Conservation (phyloP, 306 rosid genomes). For the Alnus glutinosa region DNA sequence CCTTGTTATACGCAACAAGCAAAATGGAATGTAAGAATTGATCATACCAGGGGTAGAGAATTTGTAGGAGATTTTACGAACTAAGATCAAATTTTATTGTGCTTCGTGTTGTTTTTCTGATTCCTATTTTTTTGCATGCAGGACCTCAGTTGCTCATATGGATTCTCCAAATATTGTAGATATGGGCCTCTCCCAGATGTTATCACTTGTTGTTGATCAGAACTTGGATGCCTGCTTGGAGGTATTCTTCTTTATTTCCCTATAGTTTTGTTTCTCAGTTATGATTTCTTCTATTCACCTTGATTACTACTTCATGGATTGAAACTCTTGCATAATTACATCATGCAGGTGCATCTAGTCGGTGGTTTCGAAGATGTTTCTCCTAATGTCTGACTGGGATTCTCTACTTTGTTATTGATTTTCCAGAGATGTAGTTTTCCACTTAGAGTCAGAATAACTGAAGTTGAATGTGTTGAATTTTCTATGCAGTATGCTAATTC, state of each 20-base stretch:
- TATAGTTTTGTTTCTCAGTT: slow-evolving; percentile 7
- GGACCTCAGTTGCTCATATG: slow-evolving; percentile 81
- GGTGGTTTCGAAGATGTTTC: slow-evolving; percentile 85
- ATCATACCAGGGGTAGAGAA: slow-evolving; percentile 1
- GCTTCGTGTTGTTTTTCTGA: slow-evolving; percentile 3
- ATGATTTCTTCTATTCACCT: slow-evolving; percentile 5
- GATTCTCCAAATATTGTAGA: slow-evolving; percentile 79
- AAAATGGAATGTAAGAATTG: slow-evolving; percentile 70
- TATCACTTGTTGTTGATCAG: slow-evolving; percentile 44
- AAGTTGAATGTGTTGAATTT: slow-evolving; percentile 51
- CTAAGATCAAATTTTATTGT: not conserved
- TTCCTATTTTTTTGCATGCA: slow-evolving; percentile 29
- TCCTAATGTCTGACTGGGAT: slow-evolving; percentile 51
- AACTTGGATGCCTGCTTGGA: slow-evolving; percentile 55
- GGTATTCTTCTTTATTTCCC: slow-evolving; percentile 34
- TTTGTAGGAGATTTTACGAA: slow-evolving; percentile 1
- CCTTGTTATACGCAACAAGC: slow-evolving; percentile 62
- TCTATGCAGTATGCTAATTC: slow-evolving; percentile 62
- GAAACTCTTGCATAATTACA: slow-evolving; percentile 7
- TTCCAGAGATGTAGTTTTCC: slow-evolving; percentile 38
- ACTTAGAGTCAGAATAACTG: slow-evolving; percentile 38
- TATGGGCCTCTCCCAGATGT: slow-evolving; percentile 75
- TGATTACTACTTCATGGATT: slow-evolving; percentile 11
- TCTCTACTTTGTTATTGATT: slow-evolving; percentile 49
- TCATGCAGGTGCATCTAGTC: slow-evolving; percentile 76